Percentiles rank a stretch among this genome's conserved stretches.
phyloP scores from a whole-genome alignment of 495 filamentous ascomycete species.

The Hypoxylon subgilvum region DNA sequence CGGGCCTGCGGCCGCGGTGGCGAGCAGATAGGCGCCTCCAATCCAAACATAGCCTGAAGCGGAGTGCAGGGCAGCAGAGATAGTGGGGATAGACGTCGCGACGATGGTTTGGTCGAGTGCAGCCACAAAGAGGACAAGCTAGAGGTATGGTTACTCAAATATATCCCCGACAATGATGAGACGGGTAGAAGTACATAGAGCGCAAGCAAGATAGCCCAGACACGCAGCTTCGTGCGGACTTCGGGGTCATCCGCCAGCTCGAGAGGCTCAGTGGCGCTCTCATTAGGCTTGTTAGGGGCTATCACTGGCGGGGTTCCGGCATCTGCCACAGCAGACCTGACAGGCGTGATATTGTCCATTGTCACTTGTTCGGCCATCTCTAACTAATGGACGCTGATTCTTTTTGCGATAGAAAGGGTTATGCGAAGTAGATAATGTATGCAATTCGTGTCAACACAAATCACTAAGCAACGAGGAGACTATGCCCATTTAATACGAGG shows the following conservation, averaged over 20 bases:
- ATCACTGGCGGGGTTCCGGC: neutral
- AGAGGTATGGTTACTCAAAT: constrained; percentile 6
- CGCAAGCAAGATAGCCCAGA: constrained; percentile 34
- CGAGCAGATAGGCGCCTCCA: constrained; percentile 65
- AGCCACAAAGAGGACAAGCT: constrained; percentile 58
- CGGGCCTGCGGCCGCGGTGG: constrained; percentile 49
- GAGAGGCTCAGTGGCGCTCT: constrained; percentile 12
- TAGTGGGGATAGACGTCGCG: constrained; percentile 66
- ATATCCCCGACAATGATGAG: neutral
- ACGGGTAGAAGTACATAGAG: constrained; percentile 33
- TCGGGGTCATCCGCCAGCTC: constrained; percentile 22
- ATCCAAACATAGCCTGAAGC: constrained; percentile 70
- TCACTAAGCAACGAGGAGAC: too few species aligned
- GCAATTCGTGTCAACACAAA: too few species aligned
- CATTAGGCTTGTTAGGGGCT: constrained; percentile 6
- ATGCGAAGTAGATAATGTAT: too few species aligned
- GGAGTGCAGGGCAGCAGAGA: constrained; percentile 62
- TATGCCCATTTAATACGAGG: too few species aligned
- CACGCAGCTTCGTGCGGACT: constrained; percentile 37
- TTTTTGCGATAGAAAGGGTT: too few species aligned
- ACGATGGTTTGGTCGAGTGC: constrained; percentile 69
- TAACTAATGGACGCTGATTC: too few species aligned
- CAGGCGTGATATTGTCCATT: constrained; percentile 8
- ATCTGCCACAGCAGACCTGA: neutral
- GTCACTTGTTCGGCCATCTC: neutral